phyloP scores from a whole-genome alignment of 2,329 filamentous ascomycete genomes.

The Colletotrichum endophyticum region DNA sequence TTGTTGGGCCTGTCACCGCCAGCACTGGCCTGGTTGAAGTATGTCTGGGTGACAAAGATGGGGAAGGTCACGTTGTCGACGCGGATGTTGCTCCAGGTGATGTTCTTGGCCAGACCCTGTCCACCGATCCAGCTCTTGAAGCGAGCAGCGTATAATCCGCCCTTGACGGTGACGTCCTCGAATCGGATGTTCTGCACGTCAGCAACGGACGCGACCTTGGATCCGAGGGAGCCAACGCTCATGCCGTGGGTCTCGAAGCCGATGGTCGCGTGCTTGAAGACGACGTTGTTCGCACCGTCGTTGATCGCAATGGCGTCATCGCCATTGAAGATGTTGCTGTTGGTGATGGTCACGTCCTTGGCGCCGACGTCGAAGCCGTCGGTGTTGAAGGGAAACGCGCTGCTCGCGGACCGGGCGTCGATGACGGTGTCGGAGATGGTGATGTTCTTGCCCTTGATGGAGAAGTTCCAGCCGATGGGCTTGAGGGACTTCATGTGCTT shows the following conservation, averaged over 20 bases:
- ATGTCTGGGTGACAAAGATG: constrained; percentile 50
- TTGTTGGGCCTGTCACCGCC: constrained; percentile 38
- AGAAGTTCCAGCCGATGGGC: constrained; percentile 47
- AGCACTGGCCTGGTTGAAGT: constrained; percentile 41
- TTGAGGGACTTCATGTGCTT: constrained; percentile 45
- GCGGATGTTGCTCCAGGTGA: constrained; percentile 48
- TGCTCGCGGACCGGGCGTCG: constrained; percentile 38
- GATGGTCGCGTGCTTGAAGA: constrained; percentile 42
- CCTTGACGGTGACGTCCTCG: constrained; percentile 44
- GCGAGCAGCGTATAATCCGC: constrained; percentile 44
- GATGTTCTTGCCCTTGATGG: constrained; percentile 42
- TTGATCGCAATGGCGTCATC: constrained; percentile 47
- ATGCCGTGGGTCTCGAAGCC: constrained; percentile 48
- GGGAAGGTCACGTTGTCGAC: constrained; percentile 49
- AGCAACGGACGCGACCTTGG: constrained; percentile 32
- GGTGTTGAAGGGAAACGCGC: constrained; percentile 46
- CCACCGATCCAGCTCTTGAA: constrained; percentile 50
- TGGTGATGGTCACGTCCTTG: constrained; percentile 30
- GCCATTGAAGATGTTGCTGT: constrained; percentile 42
- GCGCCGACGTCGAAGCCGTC: constrained; percentile 37
- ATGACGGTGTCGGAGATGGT: constrained; percentile 42
- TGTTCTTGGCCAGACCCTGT: constrained; percentile 42
- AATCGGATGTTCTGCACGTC: constrained; percentile 44
- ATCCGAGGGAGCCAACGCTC: constrained; percentile 46
- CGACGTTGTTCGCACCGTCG: constrained; percentile 39